These are phyloP conservation scores for Phoma sp. DNA, from an alignment of 2,329 filamentous ascomycete genomes.

Conservation along the genomic window DNA sequence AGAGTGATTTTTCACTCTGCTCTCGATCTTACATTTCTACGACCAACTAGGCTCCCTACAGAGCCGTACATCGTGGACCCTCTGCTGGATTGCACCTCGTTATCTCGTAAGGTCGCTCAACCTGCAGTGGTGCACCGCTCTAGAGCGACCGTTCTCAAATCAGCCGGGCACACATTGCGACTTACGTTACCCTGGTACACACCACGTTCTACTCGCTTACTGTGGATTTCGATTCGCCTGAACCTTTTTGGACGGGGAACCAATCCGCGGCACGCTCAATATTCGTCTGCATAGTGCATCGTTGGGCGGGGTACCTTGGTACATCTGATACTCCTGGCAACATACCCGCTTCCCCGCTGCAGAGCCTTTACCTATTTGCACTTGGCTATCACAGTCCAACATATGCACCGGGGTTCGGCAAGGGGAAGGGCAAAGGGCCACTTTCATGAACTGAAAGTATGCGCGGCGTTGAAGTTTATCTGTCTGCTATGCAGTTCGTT, in stretches of 20 bases:
- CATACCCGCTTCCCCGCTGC: background rate
- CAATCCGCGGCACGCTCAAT: background rate
- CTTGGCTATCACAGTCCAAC: background rate
- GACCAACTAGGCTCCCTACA: background rate
- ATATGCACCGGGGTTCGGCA: background rate
- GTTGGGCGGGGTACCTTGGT: background rate
- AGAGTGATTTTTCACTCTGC: slow-evolving; percentile 1
- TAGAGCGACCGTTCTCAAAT: background rate
- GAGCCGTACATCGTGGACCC: background rate
- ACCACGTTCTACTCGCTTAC: too few species aligned
- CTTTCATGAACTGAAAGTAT: too few species aligned
- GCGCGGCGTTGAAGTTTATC: background rate
- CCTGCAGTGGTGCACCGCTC: too few species aligned
- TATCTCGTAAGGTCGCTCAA: too few species aligned
- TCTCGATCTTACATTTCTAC: background rate
- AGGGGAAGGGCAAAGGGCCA: slow-evolving; percentile 1
- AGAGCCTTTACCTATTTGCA: background rate
- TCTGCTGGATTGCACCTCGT: background rate
- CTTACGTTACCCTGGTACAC: background rate
- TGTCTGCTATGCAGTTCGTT: background rate
- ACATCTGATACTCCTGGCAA: background rate
- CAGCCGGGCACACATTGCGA: background rate
- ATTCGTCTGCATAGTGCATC: background rate
- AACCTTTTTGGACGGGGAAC: background rate
- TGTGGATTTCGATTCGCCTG: too few species aligned